Conservation (phyloP, 2,329 filamentous ascomycete species). For the Parafenestella ontariensis region DNA sequence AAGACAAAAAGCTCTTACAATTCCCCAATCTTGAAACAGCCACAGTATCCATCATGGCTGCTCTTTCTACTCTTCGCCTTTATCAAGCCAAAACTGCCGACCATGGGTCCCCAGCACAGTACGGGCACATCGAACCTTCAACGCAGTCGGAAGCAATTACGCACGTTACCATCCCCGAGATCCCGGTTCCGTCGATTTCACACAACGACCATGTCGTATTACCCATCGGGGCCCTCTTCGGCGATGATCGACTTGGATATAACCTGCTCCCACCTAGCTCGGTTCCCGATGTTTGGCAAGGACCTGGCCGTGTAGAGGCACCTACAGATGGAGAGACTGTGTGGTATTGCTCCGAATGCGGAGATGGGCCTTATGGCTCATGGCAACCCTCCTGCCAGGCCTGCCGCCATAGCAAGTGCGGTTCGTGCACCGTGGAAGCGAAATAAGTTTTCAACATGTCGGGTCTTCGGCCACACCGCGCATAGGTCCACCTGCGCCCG, state of each 20-base stretch:
- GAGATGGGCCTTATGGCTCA: slow-evolving; percentile 15
- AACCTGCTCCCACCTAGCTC: no score
- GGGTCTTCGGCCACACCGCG: no score
- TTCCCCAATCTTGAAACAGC: neutral
- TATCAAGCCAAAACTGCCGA: neutral
- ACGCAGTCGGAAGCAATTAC: no score
- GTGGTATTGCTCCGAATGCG: slow-evolving; percentile 26
- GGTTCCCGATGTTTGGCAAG: no score
- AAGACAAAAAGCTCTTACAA: neutral
- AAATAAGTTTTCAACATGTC: neutral
- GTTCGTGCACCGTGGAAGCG: slow-evolving; percentile 3
- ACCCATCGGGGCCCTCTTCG: neutral
- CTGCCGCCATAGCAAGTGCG: slow-evolving; percentile 15
- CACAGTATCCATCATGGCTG: neutral
- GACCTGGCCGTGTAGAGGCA: neutral
- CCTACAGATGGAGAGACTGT: slow-evolving; percentile 12
- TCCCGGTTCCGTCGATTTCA: neutral
- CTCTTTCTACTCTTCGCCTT: neutral
- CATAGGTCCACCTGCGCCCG: no score
- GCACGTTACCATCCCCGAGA: neutral
- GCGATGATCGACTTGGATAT: neutral
- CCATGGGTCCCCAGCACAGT: neutral
- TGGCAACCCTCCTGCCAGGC: slow-evolving; percentile 12
- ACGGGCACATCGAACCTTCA: neutral
- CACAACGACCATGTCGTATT: neutral